A percentile compares a stretch with the other conserved stretches of the same genome.
Conservation (phyloP, 2,329 filamentous ascomycete species). For the Zymoseptoria tritici region DNA sequence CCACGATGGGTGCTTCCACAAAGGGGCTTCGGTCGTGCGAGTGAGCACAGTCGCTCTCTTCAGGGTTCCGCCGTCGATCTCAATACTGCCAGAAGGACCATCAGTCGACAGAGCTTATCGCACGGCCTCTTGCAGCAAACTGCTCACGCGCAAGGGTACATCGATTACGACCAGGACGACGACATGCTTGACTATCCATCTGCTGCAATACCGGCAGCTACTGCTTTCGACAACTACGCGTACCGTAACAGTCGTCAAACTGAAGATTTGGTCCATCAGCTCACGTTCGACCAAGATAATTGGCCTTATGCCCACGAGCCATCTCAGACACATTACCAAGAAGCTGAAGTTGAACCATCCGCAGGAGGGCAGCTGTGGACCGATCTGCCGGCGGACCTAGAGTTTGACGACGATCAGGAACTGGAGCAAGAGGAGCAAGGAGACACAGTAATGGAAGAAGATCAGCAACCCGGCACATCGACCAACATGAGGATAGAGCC, state of each 20-base stretch:
- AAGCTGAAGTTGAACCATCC: neutral
- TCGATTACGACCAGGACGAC: constrained; percentile 1
- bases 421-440: no score
- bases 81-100: neutral
- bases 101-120: neutral
- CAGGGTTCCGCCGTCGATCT: neutral
- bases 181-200: constrained; percentile 10
- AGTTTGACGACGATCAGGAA: neutral
- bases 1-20: constrained; percentile 1
- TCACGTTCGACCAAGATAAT: constrained; percentile 1
- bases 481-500: neutral
- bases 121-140: neutral
- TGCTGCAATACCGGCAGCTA: neutral
- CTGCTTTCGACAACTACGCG: neutral
- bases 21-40: constrained; percentile 5
- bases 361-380: neutral
- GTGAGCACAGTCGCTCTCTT: neutral
- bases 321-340: neutral
- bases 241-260: constrained; percentile 8
- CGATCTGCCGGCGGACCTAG: neutral
- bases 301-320: no score
- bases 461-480: neutral
- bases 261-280: constrained; percentile 8
- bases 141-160: neutral
- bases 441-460: no score